Evolutionary conservation across 2,329 filamentous ascomycete species (phyloP), one percentile per base, ranked within the genome.

Genomic region (Fusarium chlamydosporum): DNA sequence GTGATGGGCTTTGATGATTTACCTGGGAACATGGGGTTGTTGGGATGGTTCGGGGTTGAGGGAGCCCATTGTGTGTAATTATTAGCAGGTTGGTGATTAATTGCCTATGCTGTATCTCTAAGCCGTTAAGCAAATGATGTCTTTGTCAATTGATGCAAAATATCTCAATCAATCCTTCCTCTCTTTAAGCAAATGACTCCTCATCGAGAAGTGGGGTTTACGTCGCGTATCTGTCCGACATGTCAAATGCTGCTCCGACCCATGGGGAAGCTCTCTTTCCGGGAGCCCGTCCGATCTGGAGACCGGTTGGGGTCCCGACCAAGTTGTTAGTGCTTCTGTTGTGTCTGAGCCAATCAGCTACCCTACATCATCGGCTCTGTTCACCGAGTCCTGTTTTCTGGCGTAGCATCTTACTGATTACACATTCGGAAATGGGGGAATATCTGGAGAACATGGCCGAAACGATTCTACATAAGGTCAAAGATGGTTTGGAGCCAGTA

Each of bases 21-120:
- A 40, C 77, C 81, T n/a, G 65, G 66, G 10, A 75, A 73, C 74
- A 34, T 61, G 67, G 41, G 68, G 70, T 15, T 55, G 66, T 12
- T 56, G 51, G 4, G 65, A 50, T 23, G 57, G 59, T 11, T 48
- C 31, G 35, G 59, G 27, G 59, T 50, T 68, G 27, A 67, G 56
- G 27, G 66, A 70, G 50, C 66, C 66, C 66, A 68, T 68, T 18
- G n/a, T 31, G 48, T 34, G 11, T 7, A 6, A 18, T 34, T 31
- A 2, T 35, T 4, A n/a, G 6, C n/a, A 2, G 6, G n/a, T 31
- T 15, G 16, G 2, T 3, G 4, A 18, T 29, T 31, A 9, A 34
- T 38, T 20, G 18, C 8, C 2, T 15, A 13, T 34, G 8, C n/a
- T 2, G 15, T 18, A 40, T 10, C 12, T 20, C 6, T 31, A 42